Evolutionary conservation across 2,329 filamentous ascomycete genomes (phyloP).

Genomic region (Orbilia blumenaviensis): DNA sequence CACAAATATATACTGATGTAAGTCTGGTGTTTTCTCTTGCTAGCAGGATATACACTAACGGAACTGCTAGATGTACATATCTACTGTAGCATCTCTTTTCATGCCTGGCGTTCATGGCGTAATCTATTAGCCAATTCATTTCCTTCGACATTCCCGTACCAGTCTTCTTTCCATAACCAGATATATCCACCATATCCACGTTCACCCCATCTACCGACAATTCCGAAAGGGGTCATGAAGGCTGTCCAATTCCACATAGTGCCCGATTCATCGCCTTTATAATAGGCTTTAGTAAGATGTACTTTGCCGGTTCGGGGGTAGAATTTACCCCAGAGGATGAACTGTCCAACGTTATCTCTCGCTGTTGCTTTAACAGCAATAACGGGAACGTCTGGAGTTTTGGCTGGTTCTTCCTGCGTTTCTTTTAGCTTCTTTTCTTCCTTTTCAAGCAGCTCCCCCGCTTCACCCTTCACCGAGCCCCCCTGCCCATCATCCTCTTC

Average conservation of each 20-base stretch:
- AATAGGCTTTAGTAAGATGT: conserved; percentile 22
- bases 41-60: background rate
- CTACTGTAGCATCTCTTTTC: background rate
- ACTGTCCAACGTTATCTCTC: conserved; percentile 13
- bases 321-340: conserved; percentile 30
- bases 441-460: background rate
- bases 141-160: conserved; percentile 6
- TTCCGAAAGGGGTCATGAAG: conserved; percentile 52
- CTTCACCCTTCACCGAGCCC: background rate
- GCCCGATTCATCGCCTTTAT: background rate
- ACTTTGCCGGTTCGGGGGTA: conserved; percentile 31
- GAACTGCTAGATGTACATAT: conserved; percentile 20
- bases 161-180: conserved; percentile 51
- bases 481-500: background rate
- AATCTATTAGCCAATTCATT: conserved; percentile 9
- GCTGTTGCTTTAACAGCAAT: conserved; percentile 17
- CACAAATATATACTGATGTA: conserved; percentile 9
- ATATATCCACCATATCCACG: conserved; percentile 8
- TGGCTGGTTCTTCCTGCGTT: background rate
- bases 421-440: background rate
- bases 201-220: conserved; percentile 39
- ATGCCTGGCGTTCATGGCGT: background rate
- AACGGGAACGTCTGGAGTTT: background rate
- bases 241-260: conserved; percentile 25
- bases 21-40: background rate